Evolutionary conservation across 139 green algal genomes (phyloP), one percentile per base, ranked within the genome.

Genomic region (Tetraselmis striata): DNA sequence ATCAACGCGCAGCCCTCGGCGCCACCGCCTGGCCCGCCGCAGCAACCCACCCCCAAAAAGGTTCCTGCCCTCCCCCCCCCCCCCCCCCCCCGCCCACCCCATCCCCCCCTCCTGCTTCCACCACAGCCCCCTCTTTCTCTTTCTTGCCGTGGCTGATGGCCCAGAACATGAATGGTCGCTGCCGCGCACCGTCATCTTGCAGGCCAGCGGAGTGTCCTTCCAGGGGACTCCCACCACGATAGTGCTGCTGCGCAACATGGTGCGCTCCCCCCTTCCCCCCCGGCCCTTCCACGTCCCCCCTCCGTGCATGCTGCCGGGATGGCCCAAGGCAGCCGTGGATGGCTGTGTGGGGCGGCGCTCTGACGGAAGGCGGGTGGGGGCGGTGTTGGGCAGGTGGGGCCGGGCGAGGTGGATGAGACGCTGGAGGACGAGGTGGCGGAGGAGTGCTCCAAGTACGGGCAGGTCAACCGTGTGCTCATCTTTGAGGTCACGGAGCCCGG

Each of bases 361-460:
- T n/a, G n/a, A n/a, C n/a, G n/a, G n/a, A n/a, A n/a, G n/a, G n/a
- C n/a, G n/a, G n/a, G n/a, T n/a, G n/a, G n/a, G n/a, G n/a, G n/a
- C n/a, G n/a, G n/a, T 23, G n/a, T 87, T 29, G 0, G 22, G 29
- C 90, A 94, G 91, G 87, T 96, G 26, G 92, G 91, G 0, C 95
- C 96, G 5, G 95, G 95, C 0, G 91, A 98, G 83, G 95, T 98
- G 85, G 95, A 98, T 81, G 90, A 94, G 1, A 88, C 95, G 31
- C 83, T 98, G 74, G 96, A 98, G 80, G 94, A 97, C 18, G 95
- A 98, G 88, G 92, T 95, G 84, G 0, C 58, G 2, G 86, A 90
- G 27, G 95, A 98, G 88, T 94, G 94, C 79, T 92, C 86, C 81
- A 98, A 97, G 89, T 98, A 97, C 83, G 95, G 95, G 28, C 83